Base-by-base conservation (phyloP, 495 filamentous ascomycete genomes). In the Tirmania nivea region DNA sequence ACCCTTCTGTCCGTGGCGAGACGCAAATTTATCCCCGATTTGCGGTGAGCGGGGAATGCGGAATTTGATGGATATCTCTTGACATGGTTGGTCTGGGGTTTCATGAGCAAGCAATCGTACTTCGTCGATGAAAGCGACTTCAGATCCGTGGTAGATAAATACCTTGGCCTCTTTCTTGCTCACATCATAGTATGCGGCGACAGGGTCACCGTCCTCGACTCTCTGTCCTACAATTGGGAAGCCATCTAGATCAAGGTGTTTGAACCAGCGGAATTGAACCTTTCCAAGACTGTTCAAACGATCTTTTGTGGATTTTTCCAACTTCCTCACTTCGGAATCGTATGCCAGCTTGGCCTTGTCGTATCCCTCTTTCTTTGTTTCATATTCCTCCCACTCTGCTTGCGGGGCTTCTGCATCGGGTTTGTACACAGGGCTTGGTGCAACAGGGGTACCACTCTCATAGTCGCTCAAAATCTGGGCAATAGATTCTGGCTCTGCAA, bases 11-110 rank as follows among this genome's bases (percentile, higher is more conserved):
- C 90, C 90, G 70, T 97, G 90, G 19, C 90, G 82, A 8, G 89
- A 95, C 34, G 90, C 94, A 70, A 97, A 97, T 67, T 97, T 97
- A 68, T 97, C 90, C 64, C 90, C 90, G 52, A 96, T 95, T 63
- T 94, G 77, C 21, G 90, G 90, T 45, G 81, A 78, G 57, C 90
- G 78, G 19, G 90, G 90, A 54, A 95, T 74, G 21, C 90, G 85
- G 57, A 89, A 82, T 70, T 94, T 96, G 72, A 95, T 79, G 55
- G 84, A 86, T 59, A 97, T 69, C 11, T 80, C 74, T 64, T 93
- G 86, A 56, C 80, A 78, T 4, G 86, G 87, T 14, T 45, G 16
- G 35, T 25, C 31, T 10, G 20, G 3, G 31, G 53, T 48, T 53
- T 50, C 10, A 50, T 25, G 39, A 9, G 37, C 35, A 56, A 95